Conservation (phyloP, 306 rosid genomes). For the Delonix regia region DNA sequence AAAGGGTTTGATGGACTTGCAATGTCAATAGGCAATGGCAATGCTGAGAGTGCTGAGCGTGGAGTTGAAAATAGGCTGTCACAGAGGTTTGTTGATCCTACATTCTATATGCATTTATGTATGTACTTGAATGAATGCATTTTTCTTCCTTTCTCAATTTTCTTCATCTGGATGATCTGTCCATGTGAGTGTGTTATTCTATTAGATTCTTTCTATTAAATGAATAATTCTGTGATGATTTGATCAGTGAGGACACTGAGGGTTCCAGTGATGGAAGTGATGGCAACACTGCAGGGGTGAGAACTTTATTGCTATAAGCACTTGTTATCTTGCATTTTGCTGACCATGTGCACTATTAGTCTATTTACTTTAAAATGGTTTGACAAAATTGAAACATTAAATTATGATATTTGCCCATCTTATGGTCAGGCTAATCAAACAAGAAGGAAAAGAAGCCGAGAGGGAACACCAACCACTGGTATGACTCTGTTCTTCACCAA, state of each 20-base stretch:
- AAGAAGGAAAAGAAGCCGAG: conserved; percentile 78
- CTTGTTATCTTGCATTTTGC: conserved; percentile 12
- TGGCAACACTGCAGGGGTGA: conserved; percentile 76
- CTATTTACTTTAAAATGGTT: conserved; percentile 16
- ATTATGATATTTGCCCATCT: conserved; percentile 34
- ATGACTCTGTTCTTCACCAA: conserved; percentile 45
- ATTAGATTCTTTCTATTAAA: conserved; percentile 32
- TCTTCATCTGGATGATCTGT: background rate
- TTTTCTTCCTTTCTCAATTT: conserved; percentile 9
- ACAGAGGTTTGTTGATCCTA: conserved; percentile 64
- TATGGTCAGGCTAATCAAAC: conserved; percentile 66
- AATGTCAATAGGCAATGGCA: conserved; percentile 87
- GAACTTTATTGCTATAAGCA: conserved; percentile 32
- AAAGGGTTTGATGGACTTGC: conserved; percentile 93
- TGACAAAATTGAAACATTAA: conserved; percentile 30
- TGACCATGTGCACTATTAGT: conserved; percentile 8
- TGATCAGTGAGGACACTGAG: conserved; percentile 70
- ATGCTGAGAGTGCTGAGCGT: conserved; percentile 62
- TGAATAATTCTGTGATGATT: conserved; percentile 37
- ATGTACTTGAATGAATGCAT: background rate
- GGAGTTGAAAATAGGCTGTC: conserved; percentile 64
- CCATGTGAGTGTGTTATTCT: conserved; percentile 21
- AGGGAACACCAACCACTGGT: conserved; percentile 78
- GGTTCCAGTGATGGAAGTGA: conserved; percentile 91
- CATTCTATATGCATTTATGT: background rate